phyloP scores from a whole-genome alignment of 441 rosid genomes.

The Codiaeum variegatum region DNA sequence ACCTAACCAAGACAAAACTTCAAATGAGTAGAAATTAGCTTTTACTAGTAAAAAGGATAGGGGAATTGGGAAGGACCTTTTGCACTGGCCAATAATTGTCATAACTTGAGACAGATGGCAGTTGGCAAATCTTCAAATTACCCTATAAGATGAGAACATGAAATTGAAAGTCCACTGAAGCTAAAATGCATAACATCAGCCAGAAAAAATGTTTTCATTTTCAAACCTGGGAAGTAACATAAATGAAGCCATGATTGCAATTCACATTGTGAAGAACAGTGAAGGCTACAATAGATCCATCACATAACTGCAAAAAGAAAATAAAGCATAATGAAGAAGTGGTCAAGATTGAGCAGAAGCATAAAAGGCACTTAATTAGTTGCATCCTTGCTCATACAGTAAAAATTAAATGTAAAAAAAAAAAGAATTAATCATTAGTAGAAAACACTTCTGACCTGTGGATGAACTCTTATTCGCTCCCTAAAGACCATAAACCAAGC shows the following conservation, averaged over 20 bases:
- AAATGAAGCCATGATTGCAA: conserved; percentile 93
- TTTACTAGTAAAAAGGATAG: conserved; percentile 7
- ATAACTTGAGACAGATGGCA: conserved; percentile 75
- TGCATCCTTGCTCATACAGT: conserved; percentile 9
- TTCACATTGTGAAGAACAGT: conserved; percentile 98
- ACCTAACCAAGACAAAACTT: conserved; percentile 47
- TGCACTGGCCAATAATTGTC: conserved; percentile 99
- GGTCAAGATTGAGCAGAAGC: not conserved
- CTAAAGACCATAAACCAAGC: conserved; percentile 97
- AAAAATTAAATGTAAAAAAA: not conserved
- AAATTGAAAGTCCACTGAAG: conserved; percentile 8
- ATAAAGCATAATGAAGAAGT: not conserved
- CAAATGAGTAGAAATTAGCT: conserved; percentile 22
- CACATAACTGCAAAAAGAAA: conserved; percentile 72
- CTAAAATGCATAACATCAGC: not conserved
- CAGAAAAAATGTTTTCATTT: conserved; percentile 15
- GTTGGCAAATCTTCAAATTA: conserved; percentile 86
- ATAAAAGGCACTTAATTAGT: conserved; percentile 10
- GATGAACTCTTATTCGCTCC: conserved; percentile 88
- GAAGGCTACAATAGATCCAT: conserved; percentile 90
- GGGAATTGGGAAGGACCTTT: conserved; percentile 46
- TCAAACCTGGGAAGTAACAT: conserved; percentile 89
- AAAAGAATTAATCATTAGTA: conserved; percentile 6
- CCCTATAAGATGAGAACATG: conserved; percentile 51
- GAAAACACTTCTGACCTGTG: conserved; percentile 62